Conservation (phyloP, 805 yeast genomes). For the Suhomyces faveliae region DNA sequence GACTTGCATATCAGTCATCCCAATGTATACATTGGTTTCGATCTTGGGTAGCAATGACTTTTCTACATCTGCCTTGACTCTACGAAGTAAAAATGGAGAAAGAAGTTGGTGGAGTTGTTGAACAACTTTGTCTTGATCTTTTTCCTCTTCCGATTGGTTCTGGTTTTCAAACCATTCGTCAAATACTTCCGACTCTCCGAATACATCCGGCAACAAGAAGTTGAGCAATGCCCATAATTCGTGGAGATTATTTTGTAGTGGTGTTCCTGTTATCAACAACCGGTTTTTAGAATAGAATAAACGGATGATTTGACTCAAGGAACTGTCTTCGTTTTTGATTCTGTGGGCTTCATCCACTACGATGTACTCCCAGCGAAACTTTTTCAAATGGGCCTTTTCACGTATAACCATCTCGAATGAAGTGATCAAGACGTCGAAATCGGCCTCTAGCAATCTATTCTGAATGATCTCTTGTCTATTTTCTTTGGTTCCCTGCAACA, state of each 20-base stretch:
- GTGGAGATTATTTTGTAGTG: slow-evolving; percentile 90
- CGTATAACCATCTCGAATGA: slow-evolving; percentile 92
- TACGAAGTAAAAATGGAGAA: slow-evolving; percentile 81
- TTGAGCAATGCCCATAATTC: slow-evolving; percentile 95
- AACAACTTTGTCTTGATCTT: slow-evolving; percentile 73
- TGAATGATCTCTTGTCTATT: slow-evolving; percentile 61
- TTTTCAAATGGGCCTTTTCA: slow-evolving; percentile 78
- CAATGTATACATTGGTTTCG: slow-evolving; percentile 85
- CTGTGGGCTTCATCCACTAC: slow-evolving; percentile 96
- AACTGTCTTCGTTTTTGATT: slow-evolving; percentile 90
- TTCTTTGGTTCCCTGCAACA: slow-evolving; percentile 90
- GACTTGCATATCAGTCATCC: slow-evolving; percentile 94
- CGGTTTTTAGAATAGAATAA: slow-evolving; percentile 83
- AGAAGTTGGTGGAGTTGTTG: slow-evolving; percentile 85
- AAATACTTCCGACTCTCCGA: slow-evolving; percentile 85
- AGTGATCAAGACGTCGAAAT: slow-evolving; percentile 87
- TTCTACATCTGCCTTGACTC: slow-evolving; percentile 93
- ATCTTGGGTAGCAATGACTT: slow-evolving; percentile 86
- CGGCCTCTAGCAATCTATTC: slow-evolving; percentile 59
- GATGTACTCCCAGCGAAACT: slow-evolving; percentile 89
- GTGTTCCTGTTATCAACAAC: slow-evolving; percentile 91
- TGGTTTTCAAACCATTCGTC: slow-evolving; percentile 84
- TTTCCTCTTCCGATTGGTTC: slow-evolving; percentile 29
- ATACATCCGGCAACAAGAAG: slow-evolving; percentile 89
- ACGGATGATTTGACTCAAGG: slow-evolving; percentile 88